phyloP scores from a whole-genome alignment of 805 yeast species.

The Cyberlindnera suaveolens region DNA sequence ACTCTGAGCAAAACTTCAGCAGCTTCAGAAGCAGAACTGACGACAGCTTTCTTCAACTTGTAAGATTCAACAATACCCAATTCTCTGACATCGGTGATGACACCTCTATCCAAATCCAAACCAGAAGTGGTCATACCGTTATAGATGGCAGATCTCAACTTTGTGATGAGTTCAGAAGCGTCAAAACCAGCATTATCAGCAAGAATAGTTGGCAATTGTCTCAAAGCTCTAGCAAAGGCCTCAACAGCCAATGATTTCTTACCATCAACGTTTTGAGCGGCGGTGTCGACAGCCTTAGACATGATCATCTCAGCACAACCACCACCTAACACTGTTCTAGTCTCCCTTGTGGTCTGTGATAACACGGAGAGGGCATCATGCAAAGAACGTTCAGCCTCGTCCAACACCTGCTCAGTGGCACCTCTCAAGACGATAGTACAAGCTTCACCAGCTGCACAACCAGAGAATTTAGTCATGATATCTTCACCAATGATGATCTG shows the following conservation, averaged over 20 bases:
- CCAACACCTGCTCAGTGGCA: constrained; percentile 93
- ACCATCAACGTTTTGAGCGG: constrained; percentile 90
- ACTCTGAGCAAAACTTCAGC: constrained; percentile 94
- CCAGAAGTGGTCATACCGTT: constrained; percentile 91
- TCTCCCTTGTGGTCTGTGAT: constrained; percentile 89
- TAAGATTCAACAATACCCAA: constrained; percentile 89
- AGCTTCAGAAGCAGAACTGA: constrained; percentile 94
- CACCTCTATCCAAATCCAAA: constrained; percentile 77
- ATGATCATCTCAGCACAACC: constrained; percentile 90
- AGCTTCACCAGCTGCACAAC: constrained; percentile 92
- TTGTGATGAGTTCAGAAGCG: constrained; percentile 85
- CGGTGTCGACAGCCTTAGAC: constrained; percentile 97
- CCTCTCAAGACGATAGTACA: constrained; percentile 95
- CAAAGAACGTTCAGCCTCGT: constrained; percentile 93
- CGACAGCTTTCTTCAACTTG: constrained; percentile 90
- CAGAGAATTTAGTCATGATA: constrained; percentile 84
- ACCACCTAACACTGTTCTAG: constrained; percentile 81
- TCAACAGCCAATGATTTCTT: constrained; percentile 92
- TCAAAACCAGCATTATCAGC: constrained; percentile 98
- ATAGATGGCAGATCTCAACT: constrained; percentile 77
- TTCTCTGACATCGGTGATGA: constrained; percentile 89
- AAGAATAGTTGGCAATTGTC: constrained; percentile 90
- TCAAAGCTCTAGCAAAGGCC: constrained; percentile 86
- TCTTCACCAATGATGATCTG: constrained; percentile 94
- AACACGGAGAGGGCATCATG: constrained; percentile 96